Conservation (phyloP, 2,329 filamentous ascomycete genomes). For the Botrytis sinoallii region DNA sequence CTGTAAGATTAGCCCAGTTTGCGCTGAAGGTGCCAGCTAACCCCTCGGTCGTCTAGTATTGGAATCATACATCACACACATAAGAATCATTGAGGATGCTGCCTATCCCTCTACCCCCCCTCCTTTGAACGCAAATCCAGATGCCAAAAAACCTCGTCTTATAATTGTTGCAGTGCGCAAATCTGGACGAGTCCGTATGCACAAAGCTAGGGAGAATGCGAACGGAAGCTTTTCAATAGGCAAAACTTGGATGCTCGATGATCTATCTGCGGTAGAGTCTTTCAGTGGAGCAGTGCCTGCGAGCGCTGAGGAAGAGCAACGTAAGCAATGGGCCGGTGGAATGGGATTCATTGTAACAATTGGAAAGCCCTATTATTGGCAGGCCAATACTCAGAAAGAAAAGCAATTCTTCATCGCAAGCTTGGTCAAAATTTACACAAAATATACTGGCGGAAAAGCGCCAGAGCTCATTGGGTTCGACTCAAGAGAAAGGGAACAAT, state of each 20-base stretch:
- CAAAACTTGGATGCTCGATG: constrained; percentile 97
- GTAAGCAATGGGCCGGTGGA: constrained; percentile 73
- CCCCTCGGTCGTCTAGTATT: constrained; percentile 50
- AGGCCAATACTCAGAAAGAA: constrained; percentile 88
- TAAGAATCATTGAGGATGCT: constrained; percentile 84
- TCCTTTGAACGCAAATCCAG: constrained; percentile 69
- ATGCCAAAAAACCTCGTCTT: constrained; percentile 81
- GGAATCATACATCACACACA: constrained; percentile 98
- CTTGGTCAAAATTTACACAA: constrained; percentile 91
- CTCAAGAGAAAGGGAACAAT: constrained; percentile 69
- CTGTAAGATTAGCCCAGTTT: constrained; percentile 48
- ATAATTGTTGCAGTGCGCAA: constrained; percentile 93
- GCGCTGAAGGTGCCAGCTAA: constrained; percentile 25
- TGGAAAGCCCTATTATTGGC: constrained; percentile 95
- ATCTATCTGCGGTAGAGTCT: constrained; percentile 78
- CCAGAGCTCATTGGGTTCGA: constrained; percentile 84
- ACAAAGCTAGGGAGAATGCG: constrained; percentile 93
- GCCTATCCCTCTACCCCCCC: constrained; percentile 79
- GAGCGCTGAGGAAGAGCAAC: constrained; percentile 57
- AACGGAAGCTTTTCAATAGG: constrained; percentile 96
- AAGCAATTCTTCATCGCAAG: constrained; percentile 99
- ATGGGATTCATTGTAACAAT: constrained; percentile 85
- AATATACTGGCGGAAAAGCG: constrained; percentile 83
- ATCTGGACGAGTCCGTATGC: constrained; percentile 88
- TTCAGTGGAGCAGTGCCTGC: constrained; percentile 62